phyloP scores from a whole-genome alignment of 495 filamentous ascomycete species.

The Apodospora peruviana region DNA sequence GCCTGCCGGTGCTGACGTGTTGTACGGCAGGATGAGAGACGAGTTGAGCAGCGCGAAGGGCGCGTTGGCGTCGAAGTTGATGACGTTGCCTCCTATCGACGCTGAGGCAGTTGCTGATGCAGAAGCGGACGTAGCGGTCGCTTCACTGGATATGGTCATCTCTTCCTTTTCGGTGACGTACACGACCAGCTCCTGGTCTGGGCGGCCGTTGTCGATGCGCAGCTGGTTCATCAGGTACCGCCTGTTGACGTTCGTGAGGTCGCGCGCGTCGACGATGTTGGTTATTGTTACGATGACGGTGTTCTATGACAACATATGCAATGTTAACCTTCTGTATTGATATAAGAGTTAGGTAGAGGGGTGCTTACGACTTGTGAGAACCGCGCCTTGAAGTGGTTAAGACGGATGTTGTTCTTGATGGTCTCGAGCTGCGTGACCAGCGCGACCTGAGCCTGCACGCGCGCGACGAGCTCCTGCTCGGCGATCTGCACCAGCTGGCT shows the following conservation, averaged over 20 bases:
- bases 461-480: conserved; percentile 27
- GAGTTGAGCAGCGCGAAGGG: conserved; percentile 24
- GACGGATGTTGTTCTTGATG: conserved; percentile 34
- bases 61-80: conserved; percentile 7
- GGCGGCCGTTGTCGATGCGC: conserved; percentile 28
- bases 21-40: conserved; percentile 25
- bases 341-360: too few species aligned
- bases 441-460: conserved; percentile 29
- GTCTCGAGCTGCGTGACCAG: conserved; percentile 25
- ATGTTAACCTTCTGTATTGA: too few species aligned
- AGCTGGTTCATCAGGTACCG: conserved; percentile 31
- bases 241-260: conserved; percentile 16
- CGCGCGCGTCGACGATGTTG: conserved; percentile 27
- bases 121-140: conserved; percentile 10
- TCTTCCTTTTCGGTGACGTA: conserved; percentile 26
- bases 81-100: conserved; percentile 5
- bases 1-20: conserved; percentile 14
- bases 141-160: conserved; percentile 26
- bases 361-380: conserved; percentile 28
- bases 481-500: conserved; percentile 24
- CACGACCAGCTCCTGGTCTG: conserved; percentile 24
- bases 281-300: conserved; percentile 30
- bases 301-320: too few species aligned
- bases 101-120: background rate
- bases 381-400: conserved; percentile 29